A percentile compares a stretch with the other conserved stretches of the same genome.
Evolutionary conservation across 208 protist species (phyloP).

Genomic region (Porcisia hertigi): DNA sequence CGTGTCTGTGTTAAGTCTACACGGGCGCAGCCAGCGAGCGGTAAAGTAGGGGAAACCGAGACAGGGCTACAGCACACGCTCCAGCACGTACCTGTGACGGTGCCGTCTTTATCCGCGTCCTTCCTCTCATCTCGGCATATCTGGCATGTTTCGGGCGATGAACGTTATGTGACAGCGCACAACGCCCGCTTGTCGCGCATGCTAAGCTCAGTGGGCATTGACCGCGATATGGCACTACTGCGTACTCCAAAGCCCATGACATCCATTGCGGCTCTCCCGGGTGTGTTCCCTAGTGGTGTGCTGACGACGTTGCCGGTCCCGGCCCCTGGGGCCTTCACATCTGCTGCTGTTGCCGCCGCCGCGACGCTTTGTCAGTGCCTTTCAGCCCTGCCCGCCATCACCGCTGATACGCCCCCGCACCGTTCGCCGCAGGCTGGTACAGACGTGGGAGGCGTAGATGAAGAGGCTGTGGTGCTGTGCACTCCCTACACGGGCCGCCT

Average conservation of each 20-base stretch:
- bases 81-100: background rate
- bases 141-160: constrained; percentile 15
- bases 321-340: background rate
- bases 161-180: constrained; percentile 11
- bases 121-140: background rate
- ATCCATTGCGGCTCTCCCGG: background rate
- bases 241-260: background rate
- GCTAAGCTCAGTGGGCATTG: background rate
- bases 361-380: constrained; percentile 27
- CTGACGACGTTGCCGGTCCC: constrained; percentile 14
- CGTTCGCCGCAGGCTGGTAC: background rate
- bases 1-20: constrained; percentile 15
- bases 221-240: background rate
- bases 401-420: background rate
- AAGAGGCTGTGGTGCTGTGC: constrained; percentile 65
- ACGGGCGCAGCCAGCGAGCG: background rate
- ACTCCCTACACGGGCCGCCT: constrained; percentile 89
- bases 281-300: constrained; percentile 17
- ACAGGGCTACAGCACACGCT: background rate
- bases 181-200: constrained; percentile 5
- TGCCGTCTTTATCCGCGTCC: background rate
- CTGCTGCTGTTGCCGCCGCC: background rate
- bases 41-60: background rate
- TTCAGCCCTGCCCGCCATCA: background rate
- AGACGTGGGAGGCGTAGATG: background rate